Conservation (phyloP, 768 basidiomycete species). For the Tulasnella sp. region DNA sequence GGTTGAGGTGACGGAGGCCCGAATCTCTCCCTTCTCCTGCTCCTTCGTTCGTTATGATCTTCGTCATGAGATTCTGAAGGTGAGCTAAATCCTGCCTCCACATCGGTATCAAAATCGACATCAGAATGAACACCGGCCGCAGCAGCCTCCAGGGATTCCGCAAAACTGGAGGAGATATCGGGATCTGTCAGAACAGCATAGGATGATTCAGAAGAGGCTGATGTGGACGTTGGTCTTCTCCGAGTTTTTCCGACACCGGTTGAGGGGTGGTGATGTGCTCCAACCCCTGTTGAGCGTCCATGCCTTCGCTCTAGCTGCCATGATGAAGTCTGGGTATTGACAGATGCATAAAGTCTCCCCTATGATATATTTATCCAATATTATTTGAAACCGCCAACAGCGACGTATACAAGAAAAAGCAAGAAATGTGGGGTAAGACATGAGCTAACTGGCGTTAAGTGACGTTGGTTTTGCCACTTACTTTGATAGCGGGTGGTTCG, state of each 20-base stretch:
- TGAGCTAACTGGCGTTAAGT: neutral
- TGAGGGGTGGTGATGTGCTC: no score
- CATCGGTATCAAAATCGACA: slow-evolving; percentile 4
- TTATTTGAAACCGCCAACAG: no score
- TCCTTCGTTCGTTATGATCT: neutral
- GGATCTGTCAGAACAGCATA: slow-evolving; percentile 13
- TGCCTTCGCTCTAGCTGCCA: slow-evolving; percentile 10
- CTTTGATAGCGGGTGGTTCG: slow-evolving; percentile 12
- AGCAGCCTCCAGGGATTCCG: neutral
- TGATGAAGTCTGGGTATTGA: slow-evolving; percentile 9
- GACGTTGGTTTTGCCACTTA: neutral
- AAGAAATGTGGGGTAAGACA: neutral
- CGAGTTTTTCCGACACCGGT: slow-evolving; percentile 4
- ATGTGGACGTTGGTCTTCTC: slow-evolving; percentile 6
- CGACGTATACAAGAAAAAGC: no score
- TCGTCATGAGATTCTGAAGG: slow-evolving; percentile 7
- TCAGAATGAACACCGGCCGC: neutral
- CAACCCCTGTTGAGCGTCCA: neutral
- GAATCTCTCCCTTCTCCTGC: neutral
- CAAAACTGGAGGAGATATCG: slow-evolving; percentile 12
- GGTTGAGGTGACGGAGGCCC: slow-evolving; percentile 7
- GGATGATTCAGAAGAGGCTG: neutral
- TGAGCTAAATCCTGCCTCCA: neutral
- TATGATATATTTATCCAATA: no score
- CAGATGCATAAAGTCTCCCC: slow-evolving; percentile 9